These are phyloP conservation scores for Vitis cinerea DNA, from an alignment of 164 flowering plant species.

Conservation along the genomic window DNA sequence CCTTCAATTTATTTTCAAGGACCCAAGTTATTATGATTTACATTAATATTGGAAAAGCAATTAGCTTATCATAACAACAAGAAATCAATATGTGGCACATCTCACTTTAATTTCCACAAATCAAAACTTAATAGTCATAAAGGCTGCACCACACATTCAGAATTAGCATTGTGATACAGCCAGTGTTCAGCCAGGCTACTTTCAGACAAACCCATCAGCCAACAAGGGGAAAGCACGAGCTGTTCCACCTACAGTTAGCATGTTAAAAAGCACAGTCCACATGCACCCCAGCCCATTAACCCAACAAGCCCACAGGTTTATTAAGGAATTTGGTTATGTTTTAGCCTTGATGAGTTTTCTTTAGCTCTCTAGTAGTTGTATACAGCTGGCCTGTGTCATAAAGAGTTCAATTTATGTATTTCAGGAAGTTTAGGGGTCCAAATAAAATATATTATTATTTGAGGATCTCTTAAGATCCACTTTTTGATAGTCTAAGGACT, in stretches of 20 bases:
- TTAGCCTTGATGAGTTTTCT: neutral
- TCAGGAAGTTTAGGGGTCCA: too few species aligned
- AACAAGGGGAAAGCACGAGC: neutral
- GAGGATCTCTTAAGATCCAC: too few species aligned
- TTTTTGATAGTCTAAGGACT: too few species aligned
- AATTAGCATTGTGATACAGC: neutral
- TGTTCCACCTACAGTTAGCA: neutral
- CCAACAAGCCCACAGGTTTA: neutral
- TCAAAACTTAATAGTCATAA: neutral
- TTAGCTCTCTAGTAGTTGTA: too few species aligned
- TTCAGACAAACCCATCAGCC: neutral
- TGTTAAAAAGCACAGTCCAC: neutral
- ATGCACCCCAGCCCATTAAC: neutral
- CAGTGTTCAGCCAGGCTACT: neutral
- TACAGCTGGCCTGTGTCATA: too few species aligned
- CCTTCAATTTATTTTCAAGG: conserved; percentile 38
- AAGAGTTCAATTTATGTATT: too few species aligned
- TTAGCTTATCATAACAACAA: neutral
- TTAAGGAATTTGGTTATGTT: too few species aligned
- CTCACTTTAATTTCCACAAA: too few species aligned
- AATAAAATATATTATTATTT: too few species aligned
- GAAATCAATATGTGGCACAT: neutral
- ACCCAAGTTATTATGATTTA: neutral
- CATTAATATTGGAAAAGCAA: neutral
- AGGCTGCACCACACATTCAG: neutral